Percentiles rank a stretch among this genome's conserved stretches.
These are phyloP conservation scores for Lentinula novae-zelandiae DNA, from an alignment of 1,284 basidiomycete species.

Conservation along the genomic window DNA sequence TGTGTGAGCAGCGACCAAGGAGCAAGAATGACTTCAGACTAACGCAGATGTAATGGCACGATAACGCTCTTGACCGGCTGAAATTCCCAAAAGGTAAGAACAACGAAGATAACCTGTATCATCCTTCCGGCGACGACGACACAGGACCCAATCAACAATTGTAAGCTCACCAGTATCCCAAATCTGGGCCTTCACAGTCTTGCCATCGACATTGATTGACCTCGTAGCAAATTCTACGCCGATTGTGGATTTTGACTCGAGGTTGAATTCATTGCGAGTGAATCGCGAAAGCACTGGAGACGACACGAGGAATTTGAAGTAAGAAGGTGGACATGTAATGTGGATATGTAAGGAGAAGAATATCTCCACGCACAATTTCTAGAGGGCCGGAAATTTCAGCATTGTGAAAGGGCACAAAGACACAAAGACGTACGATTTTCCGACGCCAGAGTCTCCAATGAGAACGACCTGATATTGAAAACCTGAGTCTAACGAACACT, in stretches of 20 bases:
- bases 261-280: constrained; percentile 99
- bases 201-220: constrained; percentile 91
- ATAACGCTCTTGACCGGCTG: constrained; percentile 98
- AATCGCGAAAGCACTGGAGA: constrained; percentile 83
- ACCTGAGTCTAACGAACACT: constrained; percentile 6
- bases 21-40: constrained; percentile 27
- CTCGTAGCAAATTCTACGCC: constrained; percentile 99
- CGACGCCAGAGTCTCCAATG: constrained; percentile 98
- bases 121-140: constrained; percentile 2
- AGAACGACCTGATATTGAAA: constrained; percentile 73
- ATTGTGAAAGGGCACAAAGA: constrained; percentile 8
- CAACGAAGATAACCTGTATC: background rate
- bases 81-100: constrained; percentile 8
- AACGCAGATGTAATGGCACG: constrained; percentile 97
- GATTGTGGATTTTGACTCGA: constrained; percentile 98
- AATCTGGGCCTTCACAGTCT: constrained; percentile 99
- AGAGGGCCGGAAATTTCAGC: too few species aligned
- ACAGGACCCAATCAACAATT: constrained; percentile 4
- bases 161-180: constrained; percentile 89
- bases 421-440: constrained; percentile 79
- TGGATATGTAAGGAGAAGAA: background rate
- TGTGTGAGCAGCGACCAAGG: constrained; percentile 3
- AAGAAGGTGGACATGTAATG: background rate
- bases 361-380: constrained; percentile 30
- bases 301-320: background rate